Percentiles rank a stretch among this genome's conserved stretches.
These are phyloP conservation scores for Jacaranda copaia DNA, from an alignment of 257 asterid genomes.

Conservation along the genomic window DNA sequence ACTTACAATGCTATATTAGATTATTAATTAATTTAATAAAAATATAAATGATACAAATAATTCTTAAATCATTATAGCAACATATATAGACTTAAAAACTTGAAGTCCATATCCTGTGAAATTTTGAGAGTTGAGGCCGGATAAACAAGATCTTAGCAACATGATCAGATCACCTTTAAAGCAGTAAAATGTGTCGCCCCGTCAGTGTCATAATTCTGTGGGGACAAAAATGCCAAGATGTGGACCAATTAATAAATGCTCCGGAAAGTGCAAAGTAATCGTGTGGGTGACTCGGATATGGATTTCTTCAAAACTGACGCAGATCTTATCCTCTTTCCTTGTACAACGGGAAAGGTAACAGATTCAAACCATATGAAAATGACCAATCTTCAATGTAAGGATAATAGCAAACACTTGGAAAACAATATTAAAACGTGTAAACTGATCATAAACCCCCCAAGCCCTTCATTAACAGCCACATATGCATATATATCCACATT, in stretches of 20 bases:
- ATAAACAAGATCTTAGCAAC: neutral
- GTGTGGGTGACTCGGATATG: slow-evolving; percentile 61
- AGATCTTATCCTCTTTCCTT: slow-evolving; percentile 46
- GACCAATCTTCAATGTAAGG: slow-evolving; percentile 22
- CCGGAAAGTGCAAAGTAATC: slow-evolving; percentile 33
- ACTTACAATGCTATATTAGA: too few relatives aligned
- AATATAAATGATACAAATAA: too few relatives aligned
- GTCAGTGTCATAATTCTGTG: slow-evolving; percentile 44
- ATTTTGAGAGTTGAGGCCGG: neutral
- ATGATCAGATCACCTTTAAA: neutral
- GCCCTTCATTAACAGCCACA: slow-evolving; percentile 36
- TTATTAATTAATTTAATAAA: too few relatives aligned
- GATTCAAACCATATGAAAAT: slow-evolving; percentile 46
- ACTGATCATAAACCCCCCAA: neutral
- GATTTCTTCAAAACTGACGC: slow-evolving; percentile 41
- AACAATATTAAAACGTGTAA: neutral
- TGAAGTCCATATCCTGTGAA: too few relatives aligned
- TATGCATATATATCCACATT: neutral
- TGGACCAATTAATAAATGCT: neutral
- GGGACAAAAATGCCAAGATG: slow-evolving; percentile 44
- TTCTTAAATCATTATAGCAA: too few relatives aligned
- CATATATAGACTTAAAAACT: too few relatives aligned
- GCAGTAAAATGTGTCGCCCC: slow-evolving; percentile 16
- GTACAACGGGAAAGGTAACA: slow-evolving; percentile 33
- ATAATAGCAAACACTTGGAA: slow-evolving; percentile 15